Percentiles rank a stretch among this genome's conserved stretches.
These are phyloP conservation scores for Nyctanthes arbortristis DNA, from an alignment of 257 asterid genomes.

Conservation along the genomic window DNA sequence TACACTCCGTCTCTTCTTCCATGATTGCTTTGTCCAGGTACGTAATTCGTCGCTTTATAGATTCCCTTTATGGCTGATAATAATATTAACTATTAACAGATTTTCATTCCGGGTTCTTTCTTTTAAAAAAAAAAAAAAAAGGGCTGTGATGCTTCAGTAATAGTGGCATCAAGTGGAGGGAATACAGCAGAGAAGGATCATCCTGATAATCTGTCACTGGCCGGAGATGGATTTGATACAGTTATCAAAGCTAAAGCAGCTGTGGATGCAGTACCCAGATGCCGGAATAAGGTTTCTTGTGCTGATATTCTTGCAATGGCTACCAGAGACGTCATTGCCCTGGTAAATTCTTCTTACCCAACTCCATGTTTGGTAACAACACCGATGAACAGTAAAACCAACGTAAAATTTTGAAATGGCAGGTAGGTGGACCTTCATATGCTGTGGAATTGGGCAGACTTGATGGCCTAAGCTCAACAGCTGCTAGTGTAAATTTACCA, in stretches of 20 bases:
- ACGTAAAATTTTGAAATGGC: too few relatives aligned
- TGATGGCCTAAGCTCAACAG: constrained; percentile 45
- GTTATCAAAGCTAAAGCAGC: constrained; percentile 86
- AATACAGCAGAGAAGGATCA: constrained; percentile 85
- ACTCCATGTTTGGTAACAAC: too few relatives aligned
- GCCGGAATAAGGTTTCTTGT: constrained; percentile 81
- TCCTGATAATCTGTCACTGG: constrained; percentile 78
- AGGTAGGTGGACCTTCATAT: constrained; percentile 54
- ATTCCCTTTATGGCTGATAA: background rate
- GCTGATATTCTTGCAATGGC: constrained; percentile 94
- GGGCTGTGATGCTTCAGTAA: constrained; percentile 92
- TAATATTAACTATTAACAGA: background rate
- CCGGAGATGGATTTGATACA: constrained; percentile 97
- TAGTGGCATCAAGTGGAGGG: constrained; percentile 57
- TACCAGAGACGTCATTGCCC: constrained; percentile 65
- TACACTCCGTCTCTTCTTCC: constrained; percentile 51
- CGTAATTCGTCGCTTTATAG: background rate
- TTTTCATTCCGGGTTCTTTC: background rate
- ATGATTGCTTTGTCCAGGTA: constrained; percentile 51
- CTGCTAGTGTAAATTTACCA: constrained; percentile 44
- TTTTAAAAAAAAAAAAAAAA: background rate
- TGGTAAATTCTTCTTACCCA: constrained; percentile 35
- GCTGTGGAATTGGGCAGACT: constrained; percentile 51
- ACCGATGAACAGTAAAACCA: too few relatives aligned
- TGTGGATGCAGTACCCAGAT: constrained; percentile 52